Conservation (phyloP, 1,284 basidiomycete genomes). For the Ceratobasidium sp. region DNA sequence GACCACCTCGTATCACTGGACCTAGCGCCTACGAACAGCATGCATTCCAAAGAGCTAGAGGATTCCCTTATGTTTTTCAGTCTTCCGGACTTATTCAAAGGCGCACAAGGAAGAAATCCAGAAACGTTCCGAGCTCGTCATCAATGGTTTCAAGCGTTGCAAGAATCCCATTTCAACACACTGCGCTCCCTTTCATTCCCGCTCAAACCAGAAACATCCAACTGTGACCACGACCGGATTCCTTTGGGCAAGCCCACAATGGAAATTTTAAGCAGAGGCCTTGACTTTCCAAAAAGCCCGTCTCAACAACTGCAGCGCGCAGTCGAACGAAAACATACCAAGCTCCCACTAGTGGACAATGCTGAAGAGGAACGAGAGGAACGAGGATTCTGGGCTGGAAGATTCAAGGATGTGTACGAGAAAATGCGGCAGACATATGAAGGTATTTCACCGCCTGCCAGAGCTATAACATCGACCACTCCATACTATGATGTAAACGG, state of each 20-base stretch:
- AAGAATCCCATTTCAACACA: slow-evolving; percentile 63
- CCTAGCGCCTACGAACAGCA: slow-evolving; percentile 61
- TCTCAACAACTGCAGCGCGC: slow-evolving; percentile 63
- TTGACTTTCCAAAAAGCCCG: slow-evolving; percentile 74
- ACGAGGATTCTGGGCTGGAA: slow-evolving; percentile 78
- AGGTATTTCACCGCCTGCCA: background rate
- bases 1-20: slow-evolving; percentile 61
- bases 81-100: slow-evolving; percentile 44
- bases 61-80: slow-evolving; percentile 56
- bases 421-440: slow-evolving; percentile 58
- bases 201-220: slow-evolving; percentile 52
- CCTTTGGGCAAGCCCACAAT: slow-evolving; percentile 41
- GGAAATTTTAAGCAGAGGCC: slow-evolving; percentile 65
- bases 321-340: slow-evolving; percentile 47
- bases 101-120: slow-evolving; percentile 21
- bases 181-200: slow-evolving; percentile 65
- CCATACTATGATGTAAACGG: background rate
- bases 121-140: slow-evolving; percentile 45
- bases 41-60: slow-evolving; percentile 59
- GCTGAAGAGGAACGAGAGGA: slow-evolving; percentile 71
- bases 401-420: slow-evolving; percentile 73
- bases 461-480: background rate
- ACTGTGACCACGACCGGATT: slow-evolving; percentile 50
- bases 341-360: slow-evolving; percentile 50
- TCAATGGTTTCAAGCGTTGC: slow-evolving; percentile 64